A percentile compares a stretch with the other conserved stretches of the same genome.
These are phyloP conservation scores for Fusarium lyarnte DNA, from an alignment of 2,329 filamentous ascomycete genomes.

Conservation along the genomic window DNA sequence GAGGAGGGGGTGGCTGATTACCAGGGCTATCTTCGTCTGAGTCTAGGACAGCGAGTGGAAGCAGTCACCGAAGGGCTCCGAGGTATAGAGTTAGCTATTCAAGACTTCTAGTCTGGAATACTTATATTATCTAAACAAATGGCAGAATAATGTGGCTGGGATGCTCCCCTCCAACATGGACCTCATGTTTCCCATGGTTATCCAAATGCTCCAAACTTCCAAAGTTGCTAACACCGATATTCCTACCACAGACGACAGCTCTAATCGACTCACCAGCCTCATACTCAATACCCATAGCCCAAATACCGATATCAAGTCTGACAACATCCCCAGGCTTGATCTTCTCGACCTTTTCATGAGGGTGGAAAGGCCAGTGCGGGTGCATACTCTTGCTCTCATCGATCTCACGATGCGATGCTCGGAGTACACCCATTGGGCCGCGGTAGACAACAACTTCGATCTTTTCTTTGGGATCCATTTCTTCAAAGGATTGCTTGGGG, in stretches of 20 bases:
- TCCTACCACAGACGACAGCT: neutral
- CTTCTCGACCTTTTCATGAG: conserved; percentile 6
- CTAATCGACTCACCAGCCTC: neutral
- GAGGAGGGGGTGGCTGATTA: neutral
- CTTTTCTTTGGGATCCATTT: neutral
- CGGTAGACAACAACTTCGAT: conserved; percentile 5
- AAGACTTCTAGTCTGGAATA: neutral
- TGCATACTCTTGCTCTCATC: conserved; percentile 21
- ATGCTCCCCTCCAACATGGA: neutral
- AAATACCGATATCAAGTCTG: conserved; percentile 1
- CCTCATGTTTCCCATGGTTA: neutral
- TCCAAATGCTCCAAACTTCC: conserved; percentile 14
- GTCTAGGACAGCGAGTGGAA: neutral
- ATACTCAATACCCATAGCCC: conserved; percentile 19
- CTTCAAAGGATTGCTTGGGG: neutral
- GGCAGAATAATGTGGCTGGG: conserved; percentile 3
- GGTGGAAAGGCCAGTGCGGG: conserved; percentile 13
- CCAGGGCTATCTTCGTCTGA: neutral
- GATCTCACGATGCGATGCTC: conserved; percentile 6
- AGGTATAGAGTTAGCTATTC: neutral
- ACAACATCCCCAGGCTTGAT: neutral
- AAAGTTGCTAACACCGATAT: conserved; percentile 7
- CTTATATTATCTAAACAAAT: neutral
- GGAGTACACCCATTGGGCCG: neutral
- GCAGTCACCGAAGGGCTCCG: neutral